phyloP scores from a whole-genome alignment of 345 rosid genomes.

The Punica granatum region DNA sequence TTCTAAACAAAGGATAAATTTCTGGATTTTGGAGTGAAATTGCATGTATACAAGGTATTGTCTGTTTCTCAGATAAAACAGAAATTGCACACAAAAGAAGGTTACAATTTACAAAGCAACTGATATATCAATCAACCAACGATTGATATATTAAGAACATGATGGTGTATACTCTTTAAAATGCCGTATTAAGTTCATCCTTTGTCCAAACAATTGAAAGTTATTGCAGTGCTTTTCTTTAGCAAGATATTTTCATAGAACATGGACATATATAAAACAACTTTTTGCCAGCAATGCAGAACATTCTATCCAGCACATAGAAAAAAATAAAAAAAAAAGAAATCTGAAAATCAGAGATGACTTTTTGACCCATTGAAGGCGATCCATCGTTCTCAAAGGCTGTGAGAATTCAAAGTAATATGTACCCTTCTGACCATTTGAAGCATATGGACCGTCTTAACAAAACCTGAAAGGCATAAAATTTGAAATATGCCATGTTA shows the following conservation, averaged over 20 bases:
- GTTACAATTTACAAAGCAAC: no score
- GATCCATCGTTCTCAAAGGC: constrained; percentile 90
- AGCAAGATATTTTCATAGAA: no score
- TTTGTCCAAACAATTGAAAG: neutral
- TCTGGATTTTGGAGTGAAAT: no score
- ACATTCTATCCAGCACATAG: neutral
- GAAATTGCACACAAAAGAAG: no score
- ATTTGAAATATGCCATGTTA: no score
- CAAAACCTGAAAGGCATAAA: constrained; percentile 53
- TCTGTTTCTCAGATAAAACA: no score
- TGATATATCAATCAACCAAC: no score
- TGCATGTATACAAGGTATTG: no score
- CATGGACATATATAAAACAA: neutral
- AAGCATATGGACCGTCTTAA: constrained; percentile 78
- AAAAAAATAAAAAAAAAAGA: neutral
- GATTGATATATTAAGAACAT: no score
- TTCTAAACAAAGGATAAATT: no score
- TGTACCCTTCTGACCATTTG: constrained; percentile 63
- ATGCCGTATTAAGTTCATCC: no score
- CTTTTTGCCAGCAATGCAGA: neutral
- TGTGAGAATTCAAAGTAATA: constrained; percentile 83
- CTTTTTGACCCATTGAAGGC: constrained; percentile 63
- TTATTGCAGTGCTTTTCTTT: neutral
- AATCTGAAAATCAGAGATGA: neutral
- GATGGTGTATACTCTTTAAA: no score